Evolutionary conservation across 768 basidiomycete genomes (phyloP), one percentile per base, ranked within the genome.

Genomic region (Rhizopogon roseolus): DNA sequence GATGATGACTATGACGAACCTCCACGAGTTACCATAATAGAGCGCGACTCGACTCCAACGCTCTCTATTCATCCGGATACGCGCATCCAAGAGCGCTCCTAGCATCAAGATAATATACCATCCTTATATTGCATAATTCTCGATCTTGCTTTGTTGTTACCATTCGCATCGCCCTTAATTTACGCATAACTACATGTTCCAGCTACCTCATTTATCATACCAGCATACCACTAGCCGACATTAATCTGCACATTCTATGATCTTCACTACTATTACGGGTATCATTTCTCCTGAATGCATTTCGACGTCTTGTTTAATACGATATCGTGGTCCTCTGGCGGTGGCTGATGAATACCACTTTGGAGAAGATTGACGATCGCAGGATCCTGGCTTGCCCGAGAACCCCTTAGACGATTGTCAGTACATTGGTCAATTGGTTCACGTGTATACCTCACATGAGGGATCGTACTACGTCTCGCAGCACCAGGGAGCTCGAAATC

Each of bases 401-500:
- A 60, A 16, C 84, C 84, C 51, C 86, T 36, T 88, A 55, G 1
- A 52, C 39, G 34, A 17, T 6, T 40, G 29, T 8, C 19, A 54
- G 57, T 52, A 60, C 37, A 6, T 48, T 19, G 51, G 16, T 37
- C 25, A 37, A 45, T 49, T 38, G 29, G 49, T 17, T 27, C n/a
- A 41, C 32, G 37, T 40, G 40, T 40, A 38, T 61, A 40, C 75
- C 86, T 62, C 60, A 93, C 89, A 88, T 60, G 22, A 89, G 73
- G 7, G 71, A 65, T 52, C 68, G 72, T 14, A 82, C 86, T 44
- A 83, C 86, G 6, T 85, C 81, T 42, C 77, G 74, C 70, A 97
- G 76, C 36, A 96, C 80, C n/a, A 69, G 67, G 6, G 93, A 89
- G 43, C 84, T 86, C 5, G 80, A 71, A 54, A 90, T 75, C 55